phyloP scores from a whole-genome alignment of 139 green algal genomes.

The Parachlorella kessleri region DNA sequence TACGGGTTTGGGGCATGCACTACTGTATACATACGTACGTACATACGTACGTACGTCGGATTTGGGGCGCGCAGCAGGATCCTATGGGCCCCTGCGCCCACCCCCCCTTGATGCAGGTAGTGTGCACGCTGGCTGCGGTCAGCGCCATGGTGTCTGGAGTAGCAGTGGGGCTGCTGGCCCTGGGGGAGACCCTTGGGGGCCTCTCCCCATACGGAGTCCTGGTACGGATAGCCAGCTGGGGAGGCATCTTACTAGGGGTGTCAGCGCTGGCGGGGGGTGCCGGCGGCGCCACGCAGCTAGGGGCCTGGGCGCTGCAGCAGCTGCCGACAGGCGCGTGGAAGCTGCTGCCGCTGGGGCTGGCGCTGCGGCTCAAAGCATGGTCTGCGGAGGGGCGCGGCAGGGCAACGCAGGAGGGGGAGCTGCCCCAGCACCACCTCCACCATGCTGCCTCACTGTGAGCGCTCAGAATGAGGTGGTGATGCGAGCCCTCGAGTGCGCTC shows the following conservation, averaged over 20 bases:
- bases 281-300: slow-evolving; percentile 15
- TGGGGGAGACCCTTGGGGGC: slow-evolving; percentile 76
- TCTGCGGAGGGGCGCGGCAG: slow-evolving; percentile 4
- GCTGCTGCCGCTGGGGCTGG: slow-evolving; percentile 16
- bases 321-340: slow-evolving; percentile 18
- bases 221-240: slow-evolving; percentile 60
- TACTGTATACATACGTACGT: too few relatives aligned
- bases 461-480: neutral
- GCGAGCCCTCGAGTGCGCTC: neutral
- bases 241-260: slow-evolving; percentile 57
- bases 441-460: too few relatives aligned
- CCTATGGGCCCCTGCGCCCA: too few relatives aligned
- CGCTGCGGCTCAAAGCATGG: slow-evolving; percentile 38
- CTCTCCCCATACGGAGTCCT: slow-evolving; percentile 7
- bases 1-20: too few relatives aligned
- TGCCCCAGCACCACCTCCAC: too few relatives aligned
- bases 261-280: slow-evolving; percentile 46
- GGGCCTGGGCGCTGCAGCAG: slow-evolving; percentile 11
- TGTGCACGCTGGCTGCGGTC: slow-evolving; percentile 84
- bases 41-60: too few relatives aligned
- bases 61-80: too few relatives aligned
- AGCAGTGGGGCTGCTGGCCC: slow-evolving; percentile 68
- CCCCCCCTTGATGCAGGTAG: too few relatives aligned
- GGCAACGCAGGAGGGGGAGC: too few relatives aligned
- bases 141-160: slow-evolving; percentile 79